These are phyloP conservation scores for Orbilia ellipsospora DNA, from an alignment of 2,329 filamentous ascomycete genomes.

Conservation along the genomic window DNA sequence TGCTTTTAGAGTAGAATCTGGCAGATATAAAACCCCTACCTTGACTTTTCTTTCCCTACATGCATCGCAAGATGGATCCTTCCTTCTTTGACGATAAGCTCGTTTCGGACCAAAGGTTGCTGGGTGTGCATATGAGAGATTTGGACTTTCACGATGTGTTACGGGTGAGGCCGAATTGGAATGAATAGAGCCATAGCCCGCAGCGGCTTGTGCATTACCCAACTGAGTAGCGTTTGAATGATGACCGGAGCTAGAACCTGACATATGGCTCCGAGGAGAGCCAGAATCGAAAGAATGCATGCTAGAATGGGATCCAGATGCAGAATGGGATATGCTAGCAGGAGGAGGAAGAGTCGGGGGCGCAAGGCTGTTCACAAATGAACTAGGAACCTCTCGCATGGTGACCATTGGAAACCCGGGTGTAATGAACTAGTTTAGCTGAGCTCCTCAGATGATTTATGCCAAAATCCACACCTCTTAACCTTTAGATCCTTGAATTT, in stretches of 20 bases:
- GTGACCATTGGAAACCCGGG: slow-evolving; percentile 47
- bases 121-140: slow-evolving; percentile 52
- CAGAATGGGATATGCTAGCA: slow-evolving; percentile 49
- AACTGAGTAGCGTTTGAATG: slow-evolving; percentile 30
- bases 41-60: slow-evolving; percentile 87
- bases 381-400: slow-evolving; percentile 55
- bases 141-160: slow-evolving; percentile 54
- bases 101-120: slow-evolving; percentile 69
- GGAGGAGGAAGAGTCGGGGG: slow-evolving; percentile 53
- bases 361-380: slow-evolving; percentile 54
- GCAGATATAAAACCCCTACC: slow-evolving; percentile 53
- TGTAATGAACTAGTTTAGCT: not conserved
- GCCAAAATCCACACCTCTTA: slow-evolving; percentile 2
- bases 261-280: slow-evolving; percentile 52
- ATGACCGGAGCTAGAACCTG: slow-evolving; percentile 51
- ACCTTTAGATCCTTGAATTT: slow-evolving; percentile 2
- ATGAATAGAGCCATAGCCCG: slow-evolving; percentile 43
- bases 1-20: not conserved
- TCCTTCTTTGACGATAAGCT: slow-evolving; percentile 91
- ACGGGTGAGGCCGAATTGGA: slow-evolving; percentile 53
- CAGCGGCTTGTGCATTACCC: slow-evolving; percentile 32
- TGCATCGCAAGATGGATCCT: slow-evolving; percentile 97
- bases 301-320: slow-evolving; percentile 50
- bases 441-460: slow-evolving; percentile 3
- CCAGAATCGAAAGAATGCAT: slow-evolving; percentile 55